Percentiles rank a stretch among this genome's conserved stretches.
Conservation (phyloP, 306 rosid genomes). For the Prunus dulcis region DNA sequence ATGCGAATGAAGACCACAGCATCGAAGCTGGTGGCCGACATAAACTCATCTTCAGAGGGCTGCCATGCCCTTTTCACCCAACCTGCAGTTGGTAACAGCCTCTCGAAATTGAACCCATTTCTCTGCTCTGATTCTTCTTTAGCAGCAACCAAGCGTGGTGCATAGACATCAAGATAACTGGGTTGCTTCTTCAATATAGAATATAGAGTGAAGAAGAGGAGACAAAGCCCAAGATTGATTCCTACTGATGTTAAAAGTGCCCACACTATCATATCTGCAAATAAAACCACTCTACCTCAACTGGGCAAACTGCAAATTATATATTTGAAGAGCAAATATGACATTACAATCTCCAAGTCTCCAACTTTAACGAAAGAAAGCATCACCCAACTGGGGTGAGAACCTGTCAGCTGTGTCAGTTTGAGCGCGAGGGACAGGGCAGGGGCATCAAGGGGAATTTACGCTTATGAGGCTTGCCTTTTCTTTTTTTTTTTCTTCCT, state of each 20-base stretch:
- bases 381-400: background rate
- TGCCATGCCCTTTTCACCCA: slow-evolving; percentile 83
- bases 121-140: slow-evolving; percentile 38
- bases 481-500: too few relatives aligned
- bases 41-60: slow-evolving; percentile 60
- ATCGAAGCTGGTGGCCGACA: slow-evolving; percentile 59
- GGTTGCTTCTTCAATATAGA: slow-evolving; percentile 80
- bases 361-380: background rate
- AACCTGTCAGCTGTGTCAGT: background rate
- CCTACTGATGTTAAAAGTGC: slow-evolving; percentile 85
- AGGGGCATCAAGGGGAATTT: background rate
- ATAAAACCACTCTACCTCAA: background rate
- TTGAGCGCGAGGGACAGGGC: background rate
- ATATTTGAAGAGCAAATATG: background rate
- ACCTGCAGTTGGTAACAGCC: slow-evolving; percentile 65
- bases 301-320: background rate
- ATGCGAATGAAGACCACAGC: slow-evolving; percentile 78
- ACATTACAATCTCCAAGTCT: background rate
- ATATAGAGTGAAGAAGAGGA: slow-evolving; percentile 65
- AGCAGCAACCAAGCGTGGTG: slow-evolving; percentile 53
- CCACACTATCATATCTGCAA: slow-evolving; percentile 57
- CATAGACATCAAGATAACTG: slow-evolving; percentile 50
- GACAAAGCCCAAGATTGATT: slow-evolving; percentile 74
- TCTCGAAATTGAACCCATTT: slow-evolving; percentile 58
- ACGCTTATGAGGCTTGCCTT: too few relatives aligned